Conservation (phyloP, 2,329 filamentous ascomycete species). For the Colletotrichum camelliae region DNA sequence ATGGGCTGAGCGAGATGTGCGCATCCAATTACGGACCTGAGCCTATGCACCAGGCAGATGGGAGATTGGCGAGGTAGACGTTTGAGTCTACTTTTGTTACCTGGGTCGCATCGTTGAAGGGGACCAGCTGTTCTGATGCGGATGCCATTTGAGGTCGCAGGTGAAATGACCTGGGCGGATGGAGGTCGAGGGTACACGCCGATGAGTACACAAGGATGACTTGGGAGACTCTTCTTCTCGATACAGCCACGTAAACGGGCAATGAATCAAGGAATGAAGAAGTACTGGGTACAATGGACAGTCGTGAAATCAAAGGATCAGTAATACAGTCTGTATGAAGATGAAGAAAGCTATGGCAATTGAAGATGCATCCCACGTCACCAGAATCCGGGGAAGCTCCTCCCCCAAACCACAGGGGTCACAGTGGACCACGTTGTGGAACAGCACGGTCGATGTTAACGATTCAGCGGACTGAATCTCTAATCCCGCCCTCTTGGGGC, state of each 20-base stretch:
- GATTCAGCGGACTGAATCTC: neutral
- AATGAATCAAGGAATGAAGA: fast-evolving
- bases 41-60: conserved; percentile 29
- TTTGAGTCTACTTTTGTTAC: conserved; percentile 25
- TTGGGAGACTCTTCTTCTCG: neutral
- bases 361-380: neutral
- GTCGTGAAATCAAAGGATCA: neutral
- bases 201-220: neutral
- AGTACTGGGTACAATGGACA: neutral
- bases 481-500: neutral
- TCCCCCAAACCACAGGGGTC: neutral
- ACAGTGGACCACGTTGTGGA: neutral
- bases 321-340: neutral
- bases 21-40: conserved; percentile 14
- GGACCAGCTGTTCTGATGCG: conserved; percentile 5
- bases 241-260: neutral
- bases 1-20: too few relatives aligned
- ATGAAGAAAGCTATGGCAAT: neutral
- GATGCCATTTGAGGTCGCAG: neutral
- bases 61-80: conserved; percentile 27
- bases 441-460: neutral
- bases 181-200: neutral
- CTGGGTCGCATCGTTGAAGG: conserved; percentile 26
- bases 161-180: neutral
- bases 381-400: neutral